A percentile compares a stretch with the other conserved stretches of the same genome.
Conservation (phyloP, 2,329 filamentous ascomycete species). For the Juglanconis sp. region DNA sequence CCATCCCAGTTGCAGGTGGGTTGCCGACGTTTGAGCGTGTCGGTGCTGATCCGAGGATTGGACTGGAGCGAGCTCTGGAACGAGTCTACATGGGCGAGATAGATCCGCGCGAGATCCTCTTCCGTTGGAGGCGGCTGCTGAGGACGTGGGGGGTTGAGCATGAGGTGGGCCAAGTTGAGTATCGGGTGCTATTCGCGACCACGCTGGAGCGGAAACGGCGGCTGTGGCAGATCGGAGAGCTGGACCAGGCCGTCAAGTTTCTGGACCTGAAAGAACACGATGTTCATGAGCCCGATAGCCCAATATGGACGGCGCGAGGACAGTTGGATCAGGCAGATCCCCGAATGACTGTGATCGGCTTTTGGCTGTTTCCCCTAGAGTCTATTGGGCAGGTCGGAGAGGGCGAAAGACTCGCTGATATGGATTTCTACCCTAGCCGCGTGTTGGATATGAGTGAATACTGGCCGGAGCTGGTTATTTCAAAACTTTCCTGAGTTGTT, state of each 20-base stretch:
- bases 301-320: background rate
- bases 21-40: background rate
- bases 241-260: background rate
- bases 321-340: background rate
- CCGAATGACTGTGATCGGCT: background rate
- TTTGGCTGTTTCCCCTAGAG: constrained; percentile 13
- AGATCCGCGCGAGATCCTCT: constrained; percentile 13
- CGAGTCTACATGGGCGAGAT: background rate
- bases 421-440: background rate
- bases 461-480: constrained; percentile 2
- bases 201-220: background rate
- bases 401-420: background rate
- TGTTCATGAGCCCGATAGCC: background rate
- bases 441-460: constrained; percentile 2
- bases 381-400: constrained; percentile 4
- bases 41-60: background rate
- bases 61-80: background rate
- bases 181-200: constrained; percentile 2
- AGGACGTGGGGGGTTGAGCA: constrained; percentile 1
- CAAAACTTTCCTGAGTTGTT: background rate
- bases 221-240: background rate
- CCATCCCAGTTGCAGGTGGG: background rate
- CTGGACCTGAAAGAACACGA: background rate
- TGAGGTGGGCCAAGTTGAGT: constrained; percentile 1
- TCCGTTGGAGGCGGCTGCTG: constrained; percentile 11